A percentile compares a stretch with the other conserved stretches of the same genome.
Conservation (phyloP, 257 asterid genomes). For the Jaltomata sinuosa region DNA sequence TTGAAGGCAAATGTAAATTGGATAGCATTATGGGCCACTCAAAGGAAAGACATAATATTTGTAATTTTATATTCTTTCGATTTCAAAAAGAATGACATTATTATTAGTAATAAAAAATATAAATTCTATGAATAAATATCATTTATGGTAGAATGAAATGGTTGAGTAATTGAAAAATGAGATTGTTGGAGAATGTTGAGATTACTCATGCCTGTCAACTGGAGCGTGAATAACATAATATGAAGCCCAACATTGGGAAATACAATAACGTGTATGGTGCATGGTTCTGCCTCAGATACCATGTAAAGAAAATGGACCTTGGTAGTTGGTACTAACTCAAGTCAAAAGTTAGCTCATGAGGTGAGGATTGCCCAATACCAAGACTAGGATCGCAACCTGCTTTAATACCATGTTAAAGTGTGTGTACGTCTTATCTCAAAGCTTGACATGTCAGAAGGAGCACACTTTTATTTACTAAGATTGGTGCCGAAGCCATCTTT, state of each 20-base stretch:
- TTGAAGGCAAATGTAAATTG: too few species aligned
- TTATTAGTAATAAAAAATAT: too few species aligned
- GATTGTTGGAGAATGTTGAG: too few species aligned
- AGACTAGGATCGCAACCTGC: not conserved
- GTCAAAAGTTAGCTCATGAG: not conserved
- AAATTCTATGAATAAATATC: too few species aligned
- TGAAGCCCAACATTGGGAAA: not conserved
- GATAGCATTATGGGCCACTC: too few species aligned
- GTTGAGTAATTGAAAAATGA: too few species aligned
- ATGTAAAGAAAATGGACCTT: not conserved
- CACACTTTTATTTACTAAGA: not conserved
- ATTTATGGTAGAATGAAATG: too few species aligned
- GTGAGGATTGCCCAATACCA: not conserved
- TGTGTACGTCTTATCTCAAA: not conserved
- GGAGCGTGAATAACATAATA: not conserved
- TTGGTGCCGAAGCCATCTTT: not conserved
- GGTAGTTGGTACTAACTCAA: not conserved
- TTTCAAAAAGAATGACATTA: too few species aligned
- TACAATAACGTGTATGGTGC: not conserved
- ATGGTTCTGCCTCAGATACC: not conserved
- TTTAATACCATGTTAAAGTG: not conserved
- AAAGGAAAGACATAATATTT: too few species aligned
- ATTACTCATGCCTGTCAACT: not conserved
- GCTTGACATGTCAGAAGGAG: not conserved
- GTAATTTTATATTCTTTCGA: too few species aligned